A percentile compares a stretch with the other conserved stretches of the same genome.
Evolutionary conservation across 768 basidiomycete species (phyloP).

Genomic region (Lactarius evosmus): DNA sequence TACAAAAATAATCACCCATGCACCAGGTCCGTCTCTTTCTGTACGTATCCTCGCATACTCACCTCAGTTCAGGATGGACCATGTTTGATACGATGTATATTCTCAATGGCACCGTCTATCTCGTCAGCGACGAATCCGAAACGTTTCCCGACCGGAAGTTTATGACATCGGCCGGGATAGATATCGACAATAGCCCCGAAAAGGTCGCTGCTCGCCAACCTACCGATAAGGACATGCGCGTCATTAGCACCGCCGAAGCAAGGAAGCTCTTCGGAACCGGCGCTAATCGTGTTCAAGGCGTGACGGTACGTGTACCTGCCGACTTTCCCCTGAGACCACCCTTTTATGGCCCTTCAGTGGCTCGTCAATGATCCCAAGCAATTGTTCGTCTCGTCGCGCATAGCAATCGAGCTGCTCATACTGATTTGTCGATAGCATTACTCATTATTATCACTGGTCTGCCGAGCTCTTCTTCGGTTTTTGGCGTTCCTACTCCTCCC

Average conservation of each 20-base stretch:
- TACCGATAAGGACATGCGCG: conserved; percentile 71
- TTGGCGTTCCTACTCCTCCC: conserved; percentile 83
- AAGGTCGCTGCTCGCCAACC: conserved; percentile 62
- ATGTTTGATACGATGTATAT: conserved; percentile 82
- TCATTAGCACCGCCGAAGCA: conserved; percentile 70
- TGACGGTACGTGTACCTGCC: conserved; percentile 48
- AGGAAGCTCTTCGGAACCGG: conserved; percentile 62
- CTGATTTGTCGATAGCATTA: conserved; percentile 50
- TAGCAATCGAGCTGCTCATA: background rate
- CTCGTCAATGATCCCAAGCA: conserved; percentile 83
- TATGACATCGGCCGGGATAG: conserved; percentile 68
- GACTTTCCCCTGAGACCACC: conserved; percentile 13
- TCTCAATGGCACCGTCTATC: conserved; percentile 74
- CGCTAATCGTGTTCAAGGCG: conserved; percentile 77
- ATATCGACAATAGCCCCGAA: conserved; percentile 55
- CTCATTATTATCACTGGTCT: conserved; percentile 92
- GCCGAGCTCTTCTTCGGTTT: conserved; percentile 91
- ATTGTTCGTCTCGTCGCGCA: conserved; percentile 50
- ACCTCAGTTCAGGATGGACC: conserved; percentile 67
- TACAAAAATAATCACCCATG: conserved; percentile 72
- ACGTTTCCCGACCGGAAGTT: conserved; percentile 59
- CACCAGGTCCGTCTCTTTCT: conserved; percentile 49
- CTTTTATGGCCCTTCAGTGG: conserved; percentile 44
- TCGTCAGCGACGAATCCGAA: conserved; percentile 73
- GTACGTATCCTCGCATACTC: background rate